Evolutionary conservation across 2,329 filamentous ascomycete species (phyloP).

Genomic region (Calycina herbarum): DNA sequence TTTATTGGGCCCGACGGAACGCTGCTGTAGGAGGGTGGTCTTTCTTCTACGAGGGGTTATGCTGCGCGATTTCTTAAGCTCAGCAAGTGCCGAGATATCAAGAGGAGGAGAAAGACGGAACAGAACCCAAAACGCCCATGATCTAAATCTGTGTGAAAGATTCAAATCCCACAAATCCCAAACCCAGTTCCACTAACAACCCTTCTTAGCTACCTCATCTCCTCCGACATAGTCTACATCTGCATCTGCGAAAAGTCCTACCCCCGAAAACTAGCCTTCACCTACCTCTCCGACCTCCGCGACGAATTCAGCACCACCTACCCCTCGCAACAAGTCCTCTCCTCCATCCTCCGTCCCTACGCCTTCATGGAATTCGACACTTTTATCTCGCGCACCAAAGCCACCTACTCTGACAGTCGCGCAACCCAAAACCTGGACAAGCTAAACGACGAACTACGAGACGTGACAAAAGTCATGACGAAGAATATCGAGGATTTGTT

Average conservation of each 20-base stretch:
- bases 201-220: conserved; percentile 72
- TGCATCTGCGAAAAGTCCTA: conserved; percentile 93
- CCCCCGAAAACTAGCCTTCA: conserved; percentile 97
- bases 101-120: background rate
- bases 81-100: background rate
- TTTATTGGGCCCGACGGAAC: background rate
- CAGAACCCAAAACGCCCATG: background rate
- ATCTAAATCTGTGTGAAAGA: conserved; percentile 6
- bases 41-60: background rate
- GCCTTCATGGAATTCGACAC: conserved; percentile 98
- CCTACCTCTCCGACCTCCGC: conserved; percentile 90
- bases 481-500: conserved; percentile 99
- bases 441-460: conserved; percentile 93
- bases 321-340: conserved; percentile 69
- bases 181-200: background rate
- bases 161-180: background rate
- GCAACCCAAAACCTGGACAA: conserved; percentile 92
- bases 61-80: background rate
- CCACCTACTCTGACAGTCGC: conserved; percentile 89
- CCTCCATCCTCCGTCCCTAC: conserved; percentile 79
- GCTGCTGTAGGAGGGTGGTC: background rate
- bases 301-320: conserved; percentile 90
- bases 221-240: conserved; percentile 82
- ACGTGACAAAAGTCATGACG: conserved; percentile 99
- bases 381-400: conserved; percentile 90